Base-by-base conservation (phyloP, 352 stramenopile genomes). In the Phytophthora pisi region DNA sequence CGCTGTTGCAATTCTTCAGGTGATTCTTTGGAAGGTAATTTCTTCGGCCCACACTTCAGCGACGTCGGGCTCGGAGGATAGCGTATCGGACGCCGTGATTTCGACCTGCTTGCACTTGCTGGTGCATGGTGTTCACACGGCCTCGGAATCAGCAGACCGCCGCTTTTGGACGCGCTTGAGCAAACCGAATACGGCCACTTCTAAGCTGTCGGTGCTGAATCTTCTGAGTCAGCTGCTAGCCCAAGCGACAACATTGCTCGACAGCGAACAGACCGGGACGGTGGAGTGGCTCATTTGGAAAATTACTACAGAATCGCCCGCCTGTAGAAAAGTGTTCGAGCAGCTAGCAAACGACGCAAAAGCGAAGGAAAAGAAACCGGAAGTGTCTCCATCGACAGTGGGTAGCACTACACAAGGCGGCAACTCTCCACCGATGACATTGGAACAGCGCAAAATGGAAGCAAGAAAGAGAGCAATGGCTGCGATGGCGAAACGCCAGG, bases 81-180 rank as follows among this genome's bases (percentile, higher is more conserved):
- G 68, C 6, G 82, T 95, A 0, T 95, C 87, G 3, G 89, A 95
- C 59, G 87, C 87, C 10, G 84, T 96, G 10, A 85, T 96, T 34
- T 95, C 89, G 40, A 96, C 87, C 13, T 86, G 73, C 11, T 72
- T 96, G 28, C 87, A 96, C 54, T 66, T 96, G 57, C 72, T 96
- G 11, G 89, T 93, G 31, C 82, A 93, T 61, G 88, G 82, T 20
- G 74, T 94, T 4, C 83, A 96, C 62, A 84, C 83, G 9, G 87
- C 87, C 23, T 74, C 60, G 11, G 16, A 28, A 18, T 30, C 43
- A 51, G 50, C 54, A 20, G 72, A 75, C 20, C 49, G 69, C 9
- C 34, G 45, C 9, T 96, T 92, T 42, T 96, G 86, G 78, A 61
- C 56, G 20, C 61, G 72, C 2, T 47, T 96, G n/a, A 81, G 77